phyloP scores from a whole-genome alignment of 2,329 filamentous ascomycete genomes.

The Cordyceps sp. region DNA sequence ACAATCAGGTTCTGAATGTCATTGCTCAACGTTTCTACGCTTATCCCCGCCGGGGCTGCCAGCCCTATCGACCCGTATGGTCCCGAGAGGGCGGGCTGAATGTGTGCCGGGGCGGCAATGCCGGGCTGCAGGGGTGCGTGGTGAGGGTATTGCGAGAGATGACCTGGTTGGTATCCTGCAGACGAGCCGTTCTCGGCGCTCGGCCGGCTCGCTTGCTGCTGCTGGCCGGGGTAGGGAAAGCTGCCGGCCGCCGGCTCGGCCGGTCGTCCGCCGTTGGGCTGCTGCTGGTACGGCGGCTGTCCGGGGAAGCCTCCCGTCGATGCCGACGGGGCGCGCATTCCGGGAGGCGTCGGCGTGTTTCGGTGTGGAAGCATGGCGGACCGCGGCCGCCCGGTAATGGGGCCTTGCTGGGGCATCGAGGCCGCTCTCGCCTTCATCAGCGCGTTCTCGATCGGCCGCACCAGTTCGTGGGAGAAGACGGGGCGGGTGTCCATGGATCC shows the following conservation, averaged over 20 bases:
- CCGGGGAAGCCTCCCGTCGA: conserved; percentile 9
- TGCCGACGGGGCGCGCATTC: conserved; percentile 14
- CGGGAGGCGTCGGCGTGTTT: conserved; percentile 60
- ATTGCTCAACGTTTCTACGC: conserved; percentile 60
- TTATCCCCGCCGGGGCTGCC: conserved; percentile 29
- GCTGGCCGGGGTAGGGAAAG: conserved; percentile 9
- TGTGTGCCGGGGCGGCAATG: conserved; percentile 18
- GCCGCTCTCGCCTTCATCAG: conserved; percentile 63
- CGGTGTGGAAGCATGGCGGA: conserved; percentile 42
- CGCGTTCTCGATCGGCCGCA: conserved; percentile 83
- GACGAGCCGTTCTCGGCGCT: background rate
- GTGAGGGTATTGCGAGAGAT: conserved; percentile 15
- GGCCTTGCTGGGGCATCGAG: conserved; percentile 36
- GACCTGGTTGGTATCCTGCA: background rate
- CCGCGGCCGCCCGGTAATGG: conserved; percentile 27
- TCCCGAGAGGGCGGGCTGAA: conserved; percentile 23
- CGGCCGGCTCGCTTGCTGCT: conserved; percentile 11
- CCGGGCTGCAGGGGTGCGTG: conserved; percentile 22
- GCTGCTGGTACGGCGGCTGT: conserved; percentile 12
- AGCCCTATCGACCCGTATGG: conserved; percentile 14
- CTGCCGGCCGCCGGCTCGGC: conserved; percentile 4
- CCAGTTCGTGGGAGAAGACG: conserved; percentile 77
- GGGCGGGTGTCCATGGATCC: conserved; percentile 85
- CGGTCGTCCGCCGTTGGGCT: conserved; percentile 14
- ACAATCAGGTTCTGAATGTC: conserved; percentile 69